Evolutionary conservation across 1,284 basidiomycete species (phyloP), one percentile per base, ranked within the genome.

Genomic region (Xerocomus alliaceus): DNA sequence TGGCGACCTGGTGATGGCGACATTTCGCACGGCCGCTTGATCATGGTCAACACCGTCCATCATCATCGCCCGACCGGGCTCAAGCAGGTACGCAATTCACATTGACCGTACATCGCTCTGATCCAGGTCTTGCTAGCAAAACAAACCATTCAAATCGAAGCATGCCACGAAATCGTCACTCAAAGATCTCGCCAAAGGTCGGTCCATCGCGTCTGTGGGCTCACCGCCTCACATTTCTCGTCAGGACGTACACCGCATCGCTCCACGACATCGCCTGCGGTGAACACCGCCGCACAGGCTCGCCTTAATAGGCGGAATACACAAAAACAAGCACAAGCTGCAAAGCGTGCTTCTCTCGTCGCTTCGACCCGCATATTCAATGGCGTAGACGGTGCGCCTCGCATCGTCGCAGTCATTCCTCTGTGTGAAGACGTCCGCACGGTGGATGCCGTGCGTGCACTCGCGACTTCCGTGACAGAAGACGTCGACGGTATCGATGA

Each of bases 121-220:
- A 62, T 58, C 34, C 26, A 46, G n/a, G 4, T 39, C 22, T n/a
- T 20, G 15, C 55, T n/a, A 95, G 92, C 81, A 86, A 81, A 97
- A 97, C 77, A 97, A 97, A 75, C 66, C 84, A 2, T 97, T 93
- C 84, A 96, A 96, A 76, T 93, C 92, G 1, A 91, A 89, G 72
- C 94, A 97, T 82, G 86, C 94, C 0, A 87, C 92, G 7, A 96
- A 97, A 77, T 87, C 88, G 11, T 84, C 90, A 0, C 72, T 94
- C 48, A 94, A 92, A 75, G 90, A 93, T 46, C 84, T 86, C 44
- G 87, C 92, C 18, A 96, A 95, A 81, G 94, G 94, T 89, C 39
- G 48, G 77, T 26, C 37, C 17, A 5, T 49, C 51, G 29, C 28
- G 54, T 57, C 26, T 18, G 20, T 31, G 37, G 37, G 4, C 1